These are phyloP conservation scores for Leccinellum albellum DNA, from an alignment of 768 basidiomycete species.

Conservation along the genomic window DNA sequence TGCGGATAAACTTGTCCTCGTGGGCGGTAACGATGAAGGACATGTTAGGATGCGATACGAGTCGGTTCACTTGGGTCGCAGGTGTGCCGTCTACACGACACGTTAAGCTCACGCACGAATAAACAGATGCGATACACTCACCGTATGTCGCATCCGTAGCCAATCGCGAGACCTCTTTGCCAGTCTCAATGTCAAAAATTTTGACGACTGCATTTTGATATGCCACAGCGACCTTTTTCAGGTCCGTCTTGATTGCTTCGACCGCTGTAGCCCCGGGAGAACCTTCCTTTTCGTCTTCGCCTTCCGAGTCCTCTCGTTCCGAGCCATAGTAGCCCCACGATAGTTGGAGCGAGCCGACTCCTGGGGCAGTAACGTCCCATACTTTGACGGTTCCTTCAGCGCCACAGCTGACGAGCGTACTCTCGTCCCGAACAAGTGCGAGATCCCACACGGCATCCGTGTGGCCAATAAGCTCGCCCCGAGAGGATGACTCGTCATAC, in stretches of 20 bases:
- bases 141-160: constrained; percentile 60
- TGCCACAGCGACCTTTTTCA: constrained; percentile 86
- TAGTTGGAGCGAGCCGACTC: constrained; percentile 57
- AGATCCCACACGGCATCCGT: constrained; percentile 98
- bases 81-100: constrained; percentile 59
- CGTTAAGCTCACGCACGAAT: constrained; percentile 2
- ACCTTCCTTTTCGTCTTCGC: constrained; percentile 42
- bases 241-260: constrained; percentile 76
- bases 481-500: constrained; percentile 74
- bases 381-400: constrained; percentile 92
- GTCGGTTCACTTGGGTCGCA: constrained; percentile 77
- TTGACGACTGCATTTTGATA: constrained; percentile 88
- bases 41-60: constrained; percentile 89
- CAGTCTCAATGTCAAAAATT: constrained; percentile 86
- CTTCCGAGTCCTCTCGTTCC: constrained; percentile 40
- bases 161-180: constrained; percentile 66
- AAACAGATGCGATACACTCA: constrained; percentile 26
- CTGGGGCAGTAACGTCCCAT: constrained; percentile 80
- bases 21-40: constrained; percentile 84
- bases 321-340: constrained; percentile 80
- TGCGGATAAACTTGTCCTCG: constrained; percentile 89
- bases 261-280: constrained; percentile 74
- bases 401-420: constrained; percentile 82
- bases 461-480: constrained; percentile 84
- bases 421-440: constrained; percentile 77